Conservation (phyloP, 2,329 filamentous ascomycete genomes). For the Aspergillus amoenus region DNA sequence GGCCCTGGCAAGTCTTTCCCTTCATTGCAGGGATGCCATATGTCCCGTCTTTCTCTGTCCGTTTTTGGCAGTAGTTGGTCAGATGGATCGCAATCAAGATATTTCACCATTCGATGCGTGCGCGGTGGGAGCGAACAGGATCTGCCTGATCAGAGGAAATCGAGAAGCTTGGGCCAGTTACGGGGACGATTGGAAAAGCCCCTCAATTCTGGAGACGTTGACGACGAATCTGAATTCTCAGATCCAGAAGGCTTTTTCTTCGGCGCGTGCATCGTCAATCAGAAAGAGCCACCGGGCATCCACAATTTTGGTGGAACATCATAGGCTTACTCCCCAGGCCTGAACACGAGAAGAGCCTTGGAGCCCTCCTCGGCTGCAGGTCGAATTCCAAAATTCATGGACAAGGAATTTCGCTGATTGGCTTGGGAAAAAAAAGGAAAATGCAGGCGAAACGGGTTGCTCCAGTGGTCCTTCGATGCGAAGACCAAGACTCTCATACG, state of each 20-base stretch:
- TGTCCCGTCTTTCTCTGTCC: slow-evolving; percentile 1
- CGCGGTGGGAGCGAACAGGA: slow-evolving; percentile 24
- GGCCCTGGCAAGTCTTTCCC: neutral
- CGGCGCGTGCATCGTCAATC: slow-evolving; percentile 9
- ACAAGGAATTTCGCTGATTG: slow-evolving; percentile 34
- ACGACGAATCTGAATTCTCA: slow-evolving; percentile 14
- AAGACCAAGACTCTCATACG: slow-evolving; percentile 19
- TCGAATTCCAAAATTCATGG: slow-evolving; percentile 24
- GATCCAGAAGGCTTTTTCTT: slow-evolving; percentile 3
- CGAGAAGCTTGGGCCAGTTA: slow-evolving; percentile 34
- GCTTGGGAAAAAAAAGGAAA: slow-evolving; percentile 17
- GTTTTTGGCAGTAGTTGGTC: slow-evolving; percentile 18
- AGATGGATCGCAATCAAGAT: slow-evolving; percentile 3
- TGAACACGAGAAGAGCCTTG: slow-evolving; percentile 12
- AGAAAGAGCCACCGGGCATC: slow-evolving; percentile 9
- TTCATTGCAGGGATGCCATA: neutral
- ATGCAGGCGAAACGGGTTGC: slow-evolving; percentile 16
- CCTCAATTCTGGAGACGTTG: slow-evolving; percentile 19
- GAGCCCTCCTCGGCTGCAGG: slow-evolving; percentile 28
- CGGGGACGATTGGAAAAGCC: slow-evolving; percentile 18
- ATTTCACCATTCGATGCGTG: slow-evolving; percentile 5
- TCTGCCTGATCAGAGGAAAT: slow-evolving; percentile 27
- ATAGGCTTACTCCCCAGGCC: slow-evolving; percentile 10
- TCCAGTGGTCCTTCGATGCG: slow-evolving; percentile 21
- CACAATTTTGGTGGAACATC: slow-evolving; percentile 1